phyloP scores from a whole-genome alignment of 2,329 filamentous ascomycete species.

The Sporothrix sp. region DNA sequence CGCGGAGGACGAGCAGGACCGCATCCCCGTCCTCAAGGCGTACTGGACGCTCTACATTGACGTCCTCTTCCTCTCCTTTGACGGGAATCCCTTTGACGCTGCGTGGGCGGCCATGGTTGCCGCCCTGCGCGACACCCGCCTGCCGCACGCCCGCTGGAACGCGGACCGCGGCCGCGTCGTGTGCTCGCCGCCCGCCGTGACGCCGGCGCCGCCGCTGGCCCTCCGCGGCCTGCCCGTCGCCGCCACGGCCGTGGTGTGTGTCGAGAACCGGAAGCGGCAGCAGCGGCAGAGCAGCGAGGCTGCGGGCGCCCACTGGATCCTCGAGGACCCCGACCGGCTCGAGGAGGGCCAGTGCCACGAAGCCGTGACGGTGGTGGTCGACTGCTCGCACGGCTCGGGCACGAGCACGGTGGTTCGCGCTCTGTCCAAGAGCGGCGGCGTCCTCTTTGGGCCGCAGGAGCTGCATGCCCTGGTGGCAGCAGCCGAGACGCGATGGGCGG shows the following conservation, averaged over 20 bases:
- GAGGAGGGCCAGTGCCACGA: slow-evolving; percentile 83
- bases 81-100: slow-evolving; percentile 85
- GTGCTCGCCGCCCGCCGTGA: slow-evolving; percentile 44
- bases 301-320: slow-evolving; percentile 54
- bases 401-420: slow-evolving; percentile 46
- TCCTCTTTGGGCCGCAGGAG: slow-evolving; percentile 53
- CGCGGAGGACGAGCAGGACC: slow-evolving; percentile 19
- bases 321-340: slow-evolving; percentile 81
- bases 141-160: slow-evolving; percentile 79
- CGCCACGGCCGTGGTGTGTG: slow-evolving; percentile 68
- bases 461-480: slow-evolving; percentile 50
- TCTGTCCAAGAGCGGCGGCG: slow-evolving; percentile 78
- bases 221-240: slow-evolving; percentile 63
- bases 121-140: slow-evolving; percentile 64
- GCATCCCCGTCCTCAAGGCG: slow-evolving; percentile 50
- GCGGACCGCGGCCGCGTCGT: slow-evolving; percentile 67
- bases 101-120: slow-evolving; percentile 79
- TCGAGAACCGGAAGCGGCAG: slow-evolving; percentile 43
- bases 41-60: slow-evolving; percentile 97
- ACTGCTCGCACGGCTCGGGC: slow-evolving; percentile 32
- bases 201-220: slow-evolving; percentile 38
- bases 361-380: slow-evolving; percentile 72
- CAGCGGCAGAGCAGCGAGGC: slow-evolving; percentile 25
- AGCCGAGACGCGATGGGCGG: slow-evolving; percentile 55
- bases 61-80: slow-evolving; percentile 85